Base-by-base conservation (phyloP, 768 basidiomycete species). In the Lyophyllum decastes region DNA sequence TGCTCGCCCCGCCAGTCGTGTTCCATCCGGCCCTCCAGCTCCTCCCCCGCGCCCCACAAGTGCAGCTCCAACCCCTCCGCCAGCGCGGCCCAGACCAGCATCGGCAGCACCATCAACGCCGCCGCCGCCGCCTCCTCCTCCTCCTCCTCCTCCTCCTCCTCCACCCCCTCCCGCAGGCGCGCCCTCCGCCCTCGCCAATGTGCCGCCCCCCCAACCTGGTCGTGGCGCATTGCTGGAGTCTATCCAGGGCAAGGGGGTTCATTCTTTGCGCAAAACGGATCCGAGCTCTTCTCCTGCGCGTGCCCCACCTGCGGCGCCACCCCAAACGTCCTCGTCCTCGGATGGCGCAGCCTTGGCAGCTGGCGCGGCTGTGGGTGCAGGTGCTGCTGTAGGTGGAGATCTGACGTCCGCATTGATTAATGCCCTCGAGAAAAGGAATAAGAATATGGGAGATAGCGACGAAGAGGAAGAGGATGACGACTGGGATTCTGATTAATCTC, bases 391-490 rank as follows among this genome's bases (percentile, higher is more conserved):
- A 12, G 92, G 88, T 11, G 88, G 82, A 0, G 88, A 95, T 72
- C 70, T 96, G 58, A 94, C 94, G 0, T 80, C 85, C 4, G 92
- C 93, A 8, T 76, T 97, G 46, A 95, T 94, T 5, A 89, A 85
- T 49, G 94, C 94, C 1, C 72, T 98, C 60, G 74, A 87, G 64
- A 85, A 89, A 69, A 76, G 95, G 63, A 96, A 92, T 69, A 93
- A 90, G 76, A 88, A 91, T 66, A 75, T 96, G 63, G 94, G 90
- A 2, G 92, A 94, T 63, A 91, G 89, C 65, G 90, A 92, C 63
- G 88, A 90, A 49, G 88, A 89, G 21, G 89, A 90, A 4, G 87
- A 87, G 0, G 87, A 89, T 22, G 86, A 87, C 33, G 87, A 88
- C 41, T 86, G 86, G 57, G 89, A 89, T 68, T 82, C 79, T 76